These are phyloP conservation scores for Syzygium jambos DNA, from an alignment of 345 rosid genomes.

Conservation along the genomic window DNA sequence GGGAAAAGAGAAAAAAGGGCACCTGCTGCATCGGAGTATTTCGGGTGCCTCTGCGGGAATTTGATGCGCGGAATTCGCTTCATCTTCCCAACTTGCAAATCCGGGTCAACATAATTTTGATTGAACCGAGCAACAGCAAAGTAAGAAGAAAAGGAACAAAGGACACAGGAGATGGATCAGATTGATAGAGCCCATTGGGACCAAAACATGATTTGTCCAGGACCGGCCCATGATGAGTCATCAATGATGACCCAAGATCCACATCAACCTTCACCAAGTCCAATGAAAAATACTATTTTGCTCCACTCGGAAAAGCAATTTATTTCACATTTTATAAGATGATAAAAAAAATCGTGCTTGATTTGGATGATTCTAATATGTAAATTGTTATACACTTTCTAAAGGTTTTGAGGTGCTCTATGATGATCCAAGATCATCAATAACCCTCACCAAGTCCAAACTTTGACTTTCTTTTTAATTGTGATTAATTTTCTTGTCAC, in stretches of 20 bases:
- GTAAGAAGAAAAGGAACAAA: not conserved
- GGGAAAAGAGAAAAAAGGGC: not conserved
- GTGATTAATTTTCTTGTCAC: too few relatives aligned
- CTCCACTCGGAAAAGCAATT: not conserved
- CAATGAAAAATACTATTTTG: not conserved
- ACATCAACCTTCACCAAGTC: not conserved
- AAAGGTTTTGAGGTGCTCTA: not conserved
- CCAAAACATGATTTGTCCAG: not conserved
- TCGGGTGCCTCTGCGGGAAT: conserved; percentile 51
- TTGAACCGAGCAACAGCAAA: not conserved
- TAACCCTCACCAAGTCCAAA: not conserved
- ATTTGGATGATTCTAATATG: not conserved
- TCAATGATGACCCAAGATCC: not conserved
- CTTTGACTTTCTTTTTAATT: not conserved
- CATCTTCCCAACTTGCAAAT: conserved; percentile 4
- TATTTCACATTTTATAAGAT: not conserved
- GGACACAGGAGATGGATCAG: not conserved
- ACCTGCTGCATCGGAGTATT: conserved; percentile 20
- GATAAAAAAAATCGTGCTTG: not conserved
- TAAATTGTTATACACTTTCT: not conserved
- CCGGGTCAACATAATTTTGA: not conserved
- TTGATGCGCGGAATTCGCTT: conserved; percentile 68
- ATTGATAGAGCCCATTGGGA: not conserved
- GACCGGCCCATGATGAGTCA: not conserved
- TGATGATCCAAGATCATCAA: not conserved